Conservation (phyloP, 2,329 filamentous ascomycete species). For the Aureobasidium sp. region DNA sequence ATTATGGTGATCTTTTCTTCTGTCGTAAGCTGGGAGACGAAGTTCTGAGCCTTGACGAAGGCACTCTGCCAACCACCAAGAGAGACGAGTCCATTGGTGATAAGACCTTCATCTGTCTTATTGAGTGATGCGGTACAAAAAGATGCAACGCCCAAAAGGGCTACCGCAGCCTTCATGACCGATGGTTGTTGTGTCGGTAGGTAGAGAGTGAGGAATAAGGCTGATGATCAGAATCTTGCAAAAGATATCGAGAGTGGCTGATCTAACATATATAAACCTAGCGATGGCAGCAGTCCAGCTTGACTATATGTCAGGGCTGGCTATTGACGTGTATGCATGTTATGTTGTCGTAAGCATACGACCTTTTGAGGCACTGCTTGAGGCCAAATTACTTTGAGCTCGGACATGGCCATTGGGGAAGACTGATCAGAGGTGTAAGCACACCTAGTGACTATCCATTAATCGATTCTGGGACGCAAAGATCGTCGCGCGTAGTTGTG, state of each 20-base stretch:
- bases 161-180: background rate
- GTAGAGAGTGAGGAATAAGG: background rate
- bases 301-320: background rate
- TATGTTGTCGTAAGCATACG: background rate
- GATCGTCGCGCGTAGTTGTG: background rate
- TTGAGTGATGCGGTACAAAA: background rate
- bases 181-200: background rate
- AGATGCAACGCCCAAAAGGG: background rate
- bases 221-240: background rate
- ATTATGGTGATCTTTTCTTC: conserved; percentile 95
- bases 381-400: background rate
- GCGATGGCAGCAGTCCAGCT: background rate
- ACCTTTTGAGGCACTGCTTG: background rate
- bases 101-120: background rate
- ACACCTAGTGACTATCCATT: background rate
- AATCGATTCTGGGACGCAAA: background rate
- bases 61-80: conserved; percentile 78
- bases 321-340: background rate
- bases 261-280: background rate
- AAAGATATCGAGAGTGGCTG: background rate
- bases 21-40: conserved; percentile 86
- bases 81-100: conserved; percentile 14
- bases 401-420: background rate
- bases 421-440: background rate
- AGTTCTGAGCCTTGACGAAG: conserved; percentile 77